These are phyloP conservation scores for Hypoxylon sp. DNA, from an alignment of 2,329 filamentous ascomycete species.

Conservation along the genomic window DNA sequence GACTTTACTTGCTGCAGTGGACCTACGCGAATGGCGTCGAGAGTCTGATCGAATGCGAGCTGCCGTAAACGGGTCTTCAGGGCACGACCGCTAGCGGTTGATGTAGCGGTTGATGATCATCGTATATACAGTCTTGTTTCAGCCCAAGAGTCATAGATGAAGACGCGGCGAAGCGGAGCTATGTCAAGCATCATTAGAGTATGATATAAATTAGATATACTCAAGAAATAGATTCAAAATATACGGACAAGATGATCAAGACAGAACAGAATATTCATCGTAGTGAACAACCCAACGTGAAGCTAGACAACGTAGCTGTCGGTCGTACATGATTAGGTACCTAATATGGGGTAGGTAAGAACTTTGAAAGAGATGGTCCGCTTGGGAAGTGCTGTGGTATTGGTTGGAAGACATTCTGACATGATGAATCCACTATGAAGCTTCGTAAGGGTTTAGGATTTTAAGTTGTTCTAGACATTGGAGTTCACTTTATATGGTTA, in stretches of 20 bases:
- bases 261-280: not conserved
- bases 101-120: too few species aligned
- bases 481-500: too few species aligned
- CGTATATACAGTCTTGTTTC: constrained; percentile 2
- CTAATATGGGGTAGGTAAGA: too few species aligned
- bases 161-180: not conserved
- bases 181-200: not conserved
- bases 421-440: too few species aligned
- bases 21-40: constrained; percentile 22
- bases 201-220: constrained; percentile 3
- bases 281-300: constrained; percentile 1
- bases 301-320: not conserved
- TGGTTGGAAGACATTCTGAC: too few species aligned
- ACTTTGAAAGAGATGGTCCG: too few species aligned
- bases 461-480: too few species aligned
- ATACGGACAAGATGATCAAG: not conserved
- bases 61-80: not conserved
- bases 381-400: too few species aligned
- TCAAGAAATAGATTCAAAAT: not conserved
- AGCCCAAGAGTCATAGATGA: constrained; percentile 3
- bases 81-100: not conserved
- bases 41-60: constrained; percentile 21
- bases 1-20: constrained; percentile 7
- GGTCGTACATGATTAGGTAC: not conserved
- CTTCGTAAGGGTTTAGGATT: too few species aligned